Base-by-base conservation (phyloP, 2,329 filamentous ascomycete species). In the Ploettnerulaceae sp. region DNA sequence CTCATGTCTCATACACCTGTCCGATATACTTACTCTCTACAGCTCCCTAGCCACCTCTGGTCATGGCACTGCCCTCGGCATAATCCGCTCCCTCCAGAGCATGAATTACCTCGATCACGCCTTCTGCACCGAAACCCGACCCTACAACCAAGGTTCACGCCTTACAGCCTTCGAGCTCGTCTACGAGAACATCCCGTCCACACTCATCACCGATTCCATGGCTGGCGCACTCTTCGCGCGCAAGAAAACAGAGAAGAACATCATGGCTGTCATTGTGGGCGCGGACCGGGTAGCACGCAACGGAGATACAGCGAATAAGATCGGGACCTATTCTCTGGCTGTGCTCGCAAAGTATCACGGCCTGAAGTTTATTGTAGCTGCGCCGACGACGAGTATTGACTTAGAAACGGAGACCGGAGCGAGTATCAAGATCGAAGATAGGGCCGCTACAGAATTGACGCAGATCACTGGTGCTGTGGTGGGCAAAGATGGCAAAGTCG, bases 261-360 rank as follows among this genome's bases (percentile, higher is more conserved):
- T 98, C 49, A 77, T 81, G 5, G 91, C 89, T 5, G 87, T 98
- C 41, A 84, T 98, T 22, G 93, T 98, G 0, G 93, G 93, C 21
- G 93, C 93, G 2, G 93, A 98, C 66, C 81, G 93, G 47, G 93
- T 98, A 11, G 93, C 91, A 24, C 86, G 36, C 15, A 98, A 98
- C 61, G 93, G 93, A 22, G 93, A 98, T 69, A 97, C 93, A 0
- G 93, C 93, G 46, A 98, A 98, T 72, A 98, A 98, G 72, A 94
- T 98, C 52, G 93, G 93, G 41, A 98, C 93, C 0, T 97, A 98
- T 65, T 78, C 84, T 45, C 76, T 98, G 3, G 89, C 93, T 3
- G 89, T 97, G n/a, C 75, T 95, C 22, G 93, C 93, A 17, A 82
- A 77, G 55, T 74, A 90, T 61, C 93, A 98, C 61, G 86, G 87